Evolutionary conservation across 108 stramenopile genomes (phyloP).

Genomic region (Skeletonema costatum): DNA sequence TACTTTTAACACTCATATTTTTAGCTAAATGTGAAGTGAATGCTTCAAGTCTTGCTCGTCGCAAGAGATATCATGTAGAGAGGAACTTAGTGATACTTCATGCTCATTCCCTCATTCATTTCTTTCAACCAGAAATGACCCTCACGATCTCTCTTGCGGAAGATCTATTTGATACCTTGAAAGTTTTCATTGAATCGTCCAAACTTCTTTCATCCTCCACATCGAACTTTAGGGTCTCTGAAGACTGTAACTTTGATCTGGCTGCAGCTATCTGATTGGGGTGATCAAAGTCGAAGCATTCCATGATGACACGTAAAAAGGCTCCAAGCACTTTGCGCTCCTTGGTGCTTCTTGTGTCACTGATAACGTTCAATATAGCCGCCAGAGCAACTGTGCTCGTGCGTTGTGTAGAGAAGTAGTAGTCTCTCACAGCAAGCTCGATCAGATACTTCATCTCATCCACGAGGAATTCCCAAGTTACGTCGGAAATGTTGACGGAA

Average conservation of each 20-base stretch:
- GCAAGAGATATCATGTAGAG: too few species aligned
- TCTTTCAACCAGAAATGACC: too few species aligned
- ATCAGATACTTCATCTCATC: slow-evolving; percentile 33
- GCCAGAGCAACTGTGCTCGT: slow-evolving; percentile 38
- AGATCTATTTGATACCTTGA: background rate
- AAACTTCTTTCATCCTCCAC: background rate
- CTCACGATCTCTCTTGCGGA: background rate
- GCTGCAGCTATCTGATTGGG: background rate
- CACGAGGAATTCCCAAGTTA: slow-evolving; percentile 9
- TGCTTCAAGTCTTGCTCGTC: too few species aligned
- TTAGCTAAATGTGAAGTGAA: too few species aligned
- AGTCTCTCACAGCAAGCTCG: slow-evolving; percentile 36
- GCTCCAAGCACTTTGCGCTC: background rate
- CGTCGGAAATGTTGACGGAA: background rate
- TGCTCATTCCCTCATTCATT: too few species aligned
- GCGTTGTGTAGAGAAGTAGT: slow-evolving; percentile 13
- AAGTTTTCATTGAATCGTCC: background rate
- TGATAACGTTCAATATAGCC: slow-evolving; percentile 35
- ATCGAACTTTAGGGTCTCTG: background rate
- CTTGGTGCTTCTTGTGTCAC: background rate
- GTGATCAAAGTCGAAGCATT: background rate
- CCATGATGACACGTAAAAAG: background rate
- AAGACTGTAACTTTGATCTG: background rate
- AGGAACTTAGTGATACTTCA: too few species aligned
- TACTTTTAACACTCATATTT: too few species aligned